A percentile compares a stretch with the other conserved stretches of the same genome.
phyloP scores from a whole-genome alignment of 2,329 filamentous ascomycete species.

The Cladosporium sp. region DNA sequence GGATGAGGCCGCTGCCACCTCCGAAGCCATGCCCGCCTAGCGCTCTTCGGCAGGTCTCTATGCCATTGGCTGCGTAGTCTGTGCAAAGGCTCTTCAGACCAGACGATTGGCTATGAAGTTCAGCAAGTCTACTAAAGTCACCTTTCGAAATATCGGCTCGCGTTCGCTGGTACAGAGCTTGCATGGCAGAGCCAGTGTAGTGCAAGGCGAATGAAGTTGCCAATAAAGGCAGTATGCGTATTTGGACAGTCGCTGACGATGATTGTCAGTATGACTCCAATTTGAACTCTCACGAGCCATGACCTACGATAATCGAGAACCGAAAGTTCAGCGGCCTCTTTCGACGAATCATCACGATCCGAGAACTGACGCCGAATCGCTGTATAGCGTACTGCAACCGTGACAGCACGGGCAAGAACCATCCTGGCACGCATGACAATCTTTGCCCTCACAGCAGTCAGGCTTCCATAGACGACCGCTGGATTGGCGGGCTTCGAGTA shows the following conservation, averaged over 20 bases:
- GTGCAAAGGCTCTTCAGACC: conserved; percentile 53
- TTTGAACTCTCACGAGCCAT: too few relatives aligned
- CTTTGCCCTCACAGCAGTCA: conserved; percentile 46
- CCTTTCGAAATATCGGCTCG: conserved; percentile 47
- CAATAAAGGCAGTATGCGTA: conserved; percentile 50
- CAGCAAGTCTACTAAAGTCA: conserved; percentile 46
- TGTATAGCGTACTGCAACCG: conserved; percentile 49
- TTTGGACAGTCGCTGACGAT: conserved; percentile 44
- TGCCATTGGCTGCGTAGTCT: conserved; percentile 50
- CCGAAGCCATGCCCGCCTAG: conserved; percentile 54
- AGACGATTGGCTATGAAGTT: conserved; percentile 52
- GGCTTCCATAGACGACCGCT: conserved; percentile 47
- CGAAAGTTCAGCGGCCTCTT: conserved; percentile 37
- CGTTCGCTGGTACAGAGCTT: conserved; percentile 44
- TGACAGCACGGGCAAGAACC: conserved; percentile 50
- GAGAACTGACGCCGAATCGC: conserved; percentile 48
- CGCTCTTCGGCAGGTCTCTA: conserved; percentile 51
- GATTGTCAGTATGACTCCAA: background rate
- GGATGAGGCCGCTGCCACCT: conserved; percentile 49
- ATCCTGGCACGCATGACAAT: conserved; percentile 50
- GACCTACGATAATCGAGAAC: conserved; percentile 47
- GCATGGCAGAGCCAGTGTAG: conserved; percentile 48
- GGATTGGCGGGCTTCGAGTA: conserved; percentile 46
- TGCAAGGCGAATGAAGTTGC: conserved; percentile 50
- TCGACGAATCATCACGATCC: conserved; percentile 42